A percentile compares a stretch with the other conserved stretches of the same genome.
Conservation (phyloP, 2,329 filamentous ascomycete species). For the Orbilia brochopaga region DNA sequence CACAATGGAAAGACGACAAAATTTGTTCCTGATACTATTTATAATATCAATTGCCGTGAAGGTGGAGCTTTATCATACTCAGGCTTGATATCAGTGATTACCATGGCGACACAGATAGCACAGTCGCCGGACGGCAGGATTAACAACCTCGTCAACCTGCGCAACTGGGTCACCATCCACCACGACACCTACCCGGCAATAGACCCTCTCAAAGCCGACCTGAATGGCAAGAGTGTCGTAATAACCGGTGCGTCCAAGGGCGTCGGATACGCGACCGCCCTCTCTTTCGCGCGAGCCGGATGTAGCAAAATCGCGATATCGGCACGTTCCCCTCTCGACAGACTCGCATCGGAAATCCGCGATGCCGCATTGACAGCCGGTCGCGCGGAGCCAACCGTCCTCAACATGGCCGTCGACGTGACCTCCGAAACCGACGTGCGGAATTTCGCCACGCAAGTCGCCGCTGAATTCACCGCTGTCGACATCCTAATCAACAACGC, state of each 20-base stretch:
- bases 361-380: slow-evolving; percentile 57
- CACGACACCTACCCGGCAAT: slow-evolving; percentile 28
- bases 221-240: slow-evolving; percentile 55
- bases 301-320: slow-evolving; percentile 63
- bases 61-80: too few species aligned
- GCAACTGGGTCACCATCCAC: slow-evolving; percentile 2
- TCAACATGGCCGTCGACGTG: slow-evolving; percentile 57
- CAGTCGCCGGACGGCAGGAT: background rate
- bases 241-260: slow-evolving; percentile 66
- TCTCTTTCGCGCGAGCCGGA: slow-evolving; percentile 65
- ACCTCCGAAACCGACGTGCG: slow-evolving; percentile 56
- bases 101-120: background rate
- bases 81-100: too few species aligned
- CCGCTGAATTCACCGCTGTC: slow-evolving; percentile 56
- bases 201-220: slow-evolving; percentile 1
- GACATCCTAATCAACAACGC: slow-evolving; percentile 62
- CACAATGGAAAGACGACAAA: too few species aligned
- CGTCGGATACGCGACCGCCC: slow-evolving; percentile 64
- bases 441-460: slow-evolving; percentile 54
- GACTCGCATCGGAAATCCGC: slow-evolving; percentile 57
- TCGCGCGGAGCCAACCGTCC: slow-evolving; percentile 55
- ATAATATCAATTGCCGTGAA: too few species aligned
- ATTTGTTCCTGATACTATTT: too few species aligned
- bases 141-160: background rate
- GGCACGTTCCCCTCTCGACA: slow-evolving; percentile 62